Evolutionary conservation across 2,329 filamentous ascomycete genomes (phyloP).

Genomic region (Diaporthe sp.): DNA sequence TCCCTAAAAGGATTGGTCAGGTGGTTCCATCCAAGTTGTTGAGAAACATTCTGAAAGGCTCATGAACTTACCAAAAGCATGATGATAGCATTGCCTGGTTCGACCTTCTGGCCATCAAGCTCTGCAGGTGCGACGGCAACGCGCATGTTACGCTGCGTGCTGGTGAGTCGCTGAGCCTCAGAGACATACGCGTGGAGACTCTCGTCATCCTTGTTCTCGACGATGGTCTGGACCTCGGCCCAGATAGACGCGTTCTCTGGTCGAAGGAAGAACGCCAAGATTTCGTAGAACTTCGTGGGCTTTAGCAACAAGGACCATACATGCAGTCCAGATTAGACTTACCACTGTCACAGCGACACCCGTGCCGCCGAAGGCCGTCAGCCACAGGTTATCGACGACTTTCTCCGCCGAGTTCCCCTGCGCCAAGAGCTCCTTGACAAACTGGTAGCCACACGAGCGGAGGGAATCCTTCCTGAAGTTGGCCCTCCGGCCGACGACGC

Average conservation of each 20-base stretch:
- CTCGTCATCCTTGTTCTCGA: conserved; percentile 50
- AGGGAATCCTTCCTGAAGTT: conserved; percentile 51
- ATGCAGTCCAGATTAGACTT: conserved; percentile 36
- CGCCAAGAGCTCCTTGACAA: conserved; percentile 53
- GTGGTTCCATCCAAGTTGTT: too few relatives aligned
- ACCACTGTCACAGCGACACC: conserved; percentile 55
- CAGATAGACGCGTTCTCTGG: conserved; percentile 46
- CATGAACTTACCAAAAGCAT: conserved; percentile 52
- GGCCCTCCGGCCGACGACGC: conserved; percentile 45
- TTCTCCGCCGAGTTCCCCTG: conserved; percentile 37
- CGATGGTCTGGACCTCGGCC: conserved; percentile 56
- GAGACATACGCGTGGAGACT: conserved; percentile 51
- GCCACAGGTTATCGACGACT: conserved; percentile 53
- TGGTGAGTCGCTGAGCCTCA: conserved; percentile 57
- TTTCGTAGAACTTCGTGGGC: background rate
- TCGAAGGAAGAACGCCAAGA: conserved; percentile 23
- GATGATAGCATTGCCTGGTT: conserved; percentile 56
- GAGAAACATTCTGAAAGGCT: accelerated
- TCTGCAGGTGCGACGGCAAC: conserved; percentile 44
- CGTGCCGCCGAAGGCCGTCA: conserved; percentile 55
- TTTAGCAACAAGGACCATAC: background rate
- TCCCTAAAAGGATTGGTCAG: conserved; percentile 46
- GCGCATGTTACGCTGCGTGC: conserved; percentile 54
- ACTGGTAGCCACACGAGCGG: conserved; percentile 53
- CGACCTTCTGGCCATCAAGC: conserved; percentile 53